Evolutionary conservation across 768 basidiomycete genomes (phyloP), one percentile per base, ranked within the genome.

Genomic region (Omphalotus guepiniiformis): DNA sequence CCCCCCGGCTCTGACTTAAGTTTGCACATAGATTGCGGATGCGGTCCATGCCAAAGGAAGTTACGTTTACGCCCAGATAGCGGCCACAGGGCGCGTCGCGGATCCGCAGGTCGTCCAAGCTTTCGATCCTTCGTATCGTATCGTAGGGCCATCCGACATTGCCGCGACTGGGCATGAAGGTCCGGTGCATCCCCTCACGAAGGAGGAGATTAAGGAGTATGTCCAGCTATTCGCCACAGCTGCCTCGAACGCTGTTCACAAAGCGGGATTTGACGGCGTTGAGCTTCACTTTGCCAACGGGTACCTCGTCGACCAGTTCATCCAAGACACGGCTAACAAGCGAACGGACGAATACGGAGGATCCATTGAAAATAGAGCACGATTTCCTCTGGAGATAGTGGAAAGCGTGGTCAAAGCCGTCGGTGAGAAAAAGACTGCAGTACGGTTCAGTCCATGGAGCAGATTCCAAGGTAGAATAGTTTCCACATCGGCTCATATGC

Each of bases 261-360:
- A 38, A 40, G 75, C 79, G 34, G 79, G 76, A 3, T 80, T 80
- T 47, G 79, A 80, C 49, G 79, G 78, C 19, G 64, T 77, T 4
- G 77, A 81, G 62, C 63, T 70, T 50, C 60, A 61, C 39, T 51
- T 46, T 12, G 54, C 47, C 19, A 56, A 56, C 39, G 57, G 57
- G 1, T 58, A 61, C 38, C 42, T 70, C 35, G 28, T 63, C 23
- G 71, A 78, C 49, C 73, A 76, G 53, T 76, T 78, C 62, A 47
- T 71, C 5, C 71, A 74, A 47, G 51, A 62, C 21, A 40, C 51
- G 6, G 53, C 58, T 12, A 78, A 78, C 59, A 60, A 64, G 15
- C 67, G 75, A 15, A 73, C 64, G 12, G 77, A 78, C 58, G 58
- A 64, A 30, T 81, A 74, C 62, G 78, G 80, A 2, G 80, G 79